These are phyloP conservation scores for Cordyceps cateniannulata DNA, from an alignment of 2,329 filamentous ascomycete species.

Conservation along the genomic window DNA sequence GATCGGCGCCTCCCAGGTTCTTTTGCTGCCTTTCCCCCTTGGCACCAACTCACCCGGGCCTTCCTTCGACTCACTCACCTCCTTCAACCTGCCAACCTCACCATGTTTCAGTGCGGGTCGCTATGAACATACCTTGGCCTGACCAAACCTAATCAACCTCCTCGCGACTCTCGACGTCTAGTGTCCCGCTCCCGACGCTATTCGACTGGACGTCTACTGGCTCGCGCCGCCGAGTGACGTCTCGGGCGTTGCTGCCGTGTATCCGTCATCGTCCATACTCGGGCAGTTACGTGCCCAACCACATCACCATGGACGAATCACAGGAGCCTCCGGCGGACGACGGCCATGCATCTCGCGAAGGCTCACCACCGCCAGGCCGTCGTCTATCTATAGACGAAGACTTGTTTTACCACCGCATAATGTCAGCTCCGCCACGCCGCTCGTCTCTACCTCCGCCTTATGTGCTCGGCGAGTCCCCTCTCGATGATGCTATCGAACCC, in stretches of 20 bases:
- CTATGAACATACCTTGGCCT: conserved; percentile 28
- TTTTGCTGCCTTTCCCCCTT: conserved; percentile 9
- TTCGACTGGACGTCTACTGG: neutral
- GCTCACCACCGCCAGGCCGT: conserved; percentile 34
- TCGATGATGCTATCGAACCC: neutral
- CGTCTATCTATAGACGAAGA: conserved; percentile 51
- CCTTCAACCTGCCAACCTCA: conserved; percentile 18
- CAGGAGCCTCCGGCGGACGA: conserved; percentile 24
- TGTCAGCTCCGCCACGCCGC: conserved; percentile 37
- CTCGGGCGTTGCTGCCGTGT: conserved; percentile 2
- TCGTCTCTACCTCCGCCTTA: conserved; percentile 44
- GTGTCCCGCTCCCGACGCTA: neutral
- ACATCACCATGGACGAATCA: conserved; percentile 28
- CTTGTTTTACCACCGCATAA: conserved; percentile 45
- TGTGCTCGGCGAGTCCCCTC: conserved; percentile 22
- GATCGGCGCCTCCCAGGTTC: conserved; percentile 12
- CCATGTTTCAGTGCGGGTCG: conserved; percentile 29
- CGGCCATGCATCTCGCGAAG: conserved; percentile 22
- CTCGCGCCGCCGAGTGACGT: conserved; percentile 4
- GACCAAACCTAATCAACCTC: conserved; percentile 29
- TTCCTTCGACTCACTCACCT: conserved; percentile 8
- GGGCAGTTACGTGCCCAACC: conserved; percentile 20
- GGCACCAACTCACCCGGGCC: conserved; percentile 1
- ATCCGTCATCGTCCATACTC: neutral
- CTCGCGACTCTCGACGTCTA: conserved; percentile 12